These are phyloP conservation scores for Umbilicus rupestris DNA, from an alignment of 164 flowering plant genomes.

Conservation along the genomic window DNA sequence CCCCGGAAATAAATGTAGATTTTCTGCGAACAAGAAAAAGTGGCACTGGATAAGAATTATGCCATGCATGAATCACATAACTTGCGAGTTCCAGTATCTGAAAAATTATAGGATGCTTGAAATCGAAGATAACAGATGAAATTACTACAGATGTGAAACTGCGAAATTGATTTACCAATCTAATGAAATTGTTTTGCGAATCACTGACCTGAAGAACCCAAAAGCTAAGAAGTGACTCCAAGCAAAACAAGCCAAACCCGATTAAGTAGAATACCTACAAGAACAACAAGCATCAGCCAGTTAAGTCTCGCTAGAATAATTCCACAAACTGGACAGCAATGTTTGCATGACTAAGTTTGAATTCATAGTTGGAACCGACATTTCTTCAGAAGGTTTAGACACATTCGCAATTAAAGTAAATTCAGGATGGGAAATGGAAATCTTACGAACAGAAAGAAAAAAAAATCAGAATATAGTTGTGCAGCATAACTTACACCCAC, in stretches of 20 bases:
- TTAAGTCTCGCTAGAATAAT: neutral
- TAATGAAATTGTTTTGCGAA: neutral
- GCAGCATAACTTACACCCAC: constrained; percentile 67
- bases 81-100: no score
- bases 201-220: constrained; percentile 89
- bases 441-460: neutral
- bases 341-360: neutral
- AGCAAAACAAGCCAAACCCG: constrained; percentile 81
- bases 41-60: neutral
- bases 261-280: constrained; percentile 79
- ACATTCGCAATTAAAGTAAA: neutral
- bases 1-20: constrained; percentile 73
- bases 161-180: neutral
- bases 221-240: constrained; percentile 74
- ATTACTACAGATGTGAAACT: neutral
- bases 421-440: neutral
- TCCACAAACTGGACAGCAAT: neutral
- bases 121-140: neutral
- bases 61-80: neutral
- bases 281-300: constrained; percentile 5
- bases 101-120: neutral
- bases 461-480: neutral
- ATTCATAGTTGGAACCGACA: neutral
- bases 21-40: constrained; percentile 35
- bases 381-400: neutral